A percentile compares a stretch with the other conserved stretches of the same genome.
Conservation (phyloP, 2,329 filamentous ascomycete species). For the Arthrobotrys sinensis region DNA sequence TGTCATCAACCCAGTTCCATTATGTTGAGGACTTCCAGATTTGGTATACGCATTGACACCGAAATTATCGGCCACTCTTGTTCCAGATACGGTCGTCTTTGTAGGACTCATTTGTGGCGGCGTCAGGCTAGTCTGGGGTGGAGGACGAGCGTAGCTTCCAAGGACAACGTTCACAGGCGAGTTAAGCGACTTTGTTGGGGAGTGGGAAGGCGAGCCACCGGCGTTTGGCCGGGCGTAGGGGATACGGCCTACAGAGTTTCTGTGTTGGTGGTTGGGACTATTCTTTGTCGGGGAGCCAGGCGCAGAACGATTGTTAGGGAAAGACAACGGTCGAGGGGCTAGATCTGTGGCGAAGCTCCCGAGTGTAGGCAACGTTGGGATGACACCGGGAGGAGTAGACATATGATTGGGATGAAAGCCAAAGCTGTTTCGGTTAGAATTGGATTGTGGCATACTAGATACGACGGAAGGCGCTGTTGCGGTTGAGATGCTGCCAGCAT, state of each 20-base stretch:
- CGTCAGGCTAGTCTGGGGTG: constrained; percentile 52
- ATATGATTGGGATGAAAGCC: constrained; percentile 23
- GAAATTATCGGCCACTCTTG: constrained; percentile 28
- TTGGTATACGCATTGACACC: constrained; percentile 25
- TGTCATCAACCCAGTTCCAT: constrained; percentile 31
- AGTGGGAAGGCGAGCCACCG: constrained; percentile 9
- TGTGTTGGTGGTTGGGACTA: constrained; percentile 42
- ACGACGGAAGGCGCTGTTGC: constrained; percentile 31
- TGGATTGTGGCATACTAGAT: constrained; percentile 16
- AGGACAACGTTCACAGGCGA: constrained; percentile 15
- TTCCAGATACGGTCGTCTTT: constrained; percentile 29
- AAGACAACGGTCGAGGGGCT: constrained; percentile 45
- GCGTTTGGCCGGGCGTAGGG: constrained; percentile 31
- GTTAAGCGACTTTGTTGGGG: constrained; percentile 5
- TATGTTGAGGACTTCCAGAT: neutral
- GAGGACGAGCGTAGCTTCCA: constrained; percentile 46
- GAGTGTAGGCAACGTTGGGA: constrained; percentile 21
- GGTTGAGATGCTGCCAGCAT: constrained; percentile 52
- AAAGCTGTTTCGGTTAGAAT: constrained; percentile 28
- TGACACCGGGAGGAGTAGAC: constrained; percentile 32
- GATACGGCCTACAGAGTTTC: constrained; percentile 50
- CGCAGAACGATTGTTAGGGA: constrained; percentile 51
- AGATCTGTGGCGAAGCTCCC: constrained; percentile 54
- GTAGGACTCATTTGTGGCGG: constrained; percentile 50
- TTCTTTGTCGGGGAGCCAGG: constrained; percentile 35